Evolutionary conservation across 306 rosid genomes (phyloP).

Genomic region (Pyrus pyrifolia): DNA sequence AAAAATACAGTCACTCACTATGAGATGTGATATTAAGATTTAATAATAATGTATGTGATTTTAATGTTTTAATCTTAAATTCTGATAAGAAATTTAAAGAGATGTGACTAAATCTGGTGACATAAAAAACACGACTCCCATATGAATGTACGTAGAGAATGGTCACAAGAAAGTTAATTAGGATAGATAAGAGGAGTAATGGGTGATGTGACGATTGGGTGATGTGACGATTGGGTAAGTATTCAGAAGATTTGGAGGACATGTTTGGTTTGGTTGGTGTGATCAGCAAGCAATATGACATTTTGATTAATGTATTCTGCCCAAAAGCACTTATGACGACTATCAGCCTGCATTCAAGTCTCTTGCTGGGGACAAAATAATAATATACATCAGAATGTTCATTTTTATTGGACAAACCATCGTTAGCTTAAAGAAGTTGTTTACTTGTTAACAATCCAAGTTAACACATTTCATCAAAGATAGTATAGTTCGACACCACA

Average conservation of each 20-base stretch:
- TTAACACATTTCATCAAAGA: neutral
- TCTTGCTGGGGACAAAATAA: too few species aligned
- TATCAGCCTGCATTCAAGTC: neutral
- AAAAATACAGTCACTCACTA: neutral
- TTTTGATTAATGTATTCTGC: neutral
- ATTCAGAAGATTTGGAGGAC: neutral
- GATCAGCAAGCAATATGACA: conserved; percentile 2
- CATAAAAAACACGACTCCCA: neutral
- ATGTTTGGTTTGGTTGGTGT: conserved; percentile 13
- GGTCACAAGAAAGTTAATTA: conserved; percentile 3
- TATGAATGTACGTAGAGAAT: neutral
- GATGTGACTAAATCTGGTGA: neutral
- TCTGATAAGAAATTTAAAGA: neutral
- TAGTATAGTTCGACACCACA: neutral
- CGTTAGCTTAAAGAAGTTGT: neutral
- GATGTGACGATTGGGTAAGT: neutral
- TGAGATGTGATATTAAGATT: too few species aligned
- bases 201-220: neutral
- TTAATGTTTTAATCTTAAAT: too few species aligned
- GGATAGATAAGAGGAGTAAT: neutral
- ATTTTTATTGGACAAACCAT: neutral
- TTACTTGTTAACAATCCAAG: neutral
- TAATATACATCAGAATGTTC: neutral
- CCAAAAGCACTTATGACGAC: neutral
- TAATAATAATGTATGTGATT: too few species aligned